These are phyloP conservation scores for Sinapis alba DNA, from an alignment of 441 rosid genomes.

Conservation along the genomic window DNA sequence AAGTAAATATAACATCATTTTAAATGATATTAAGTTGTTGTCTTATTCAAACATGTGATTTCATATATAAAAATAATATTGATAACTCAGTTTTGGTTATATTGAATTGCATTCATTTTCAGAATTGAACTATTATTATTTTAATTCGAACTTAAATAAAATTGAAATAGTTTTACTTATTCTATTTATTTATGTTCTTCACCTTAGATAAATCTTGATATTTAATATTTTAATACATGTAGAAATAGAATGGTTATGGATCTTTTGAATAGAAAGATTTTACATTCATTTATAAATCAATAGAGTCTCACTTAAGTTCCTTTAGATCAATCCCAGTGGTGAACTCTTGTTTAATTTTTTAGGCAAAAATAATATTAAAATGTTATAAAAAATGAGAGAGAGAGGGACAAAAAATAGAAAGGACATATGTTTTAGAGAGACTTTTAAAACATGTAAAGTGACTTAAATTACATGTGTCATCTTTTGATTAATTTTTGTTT, in stretches of 20 bases:
- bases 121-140: not conserved
- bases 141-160: not conserved
- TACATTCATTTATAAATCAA: no score
- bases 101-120: not conserved
- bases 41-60: not conserved
- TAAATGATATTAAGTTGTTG: not conserved
- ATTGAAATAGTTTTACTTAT: not conserved
- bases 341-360: no score
- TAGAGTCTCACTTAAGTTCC: no score
- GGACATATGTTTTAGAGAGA: no score
- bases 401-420: no score
- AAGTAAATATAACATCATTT: not conserved
- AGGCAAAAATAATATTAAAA: no score
- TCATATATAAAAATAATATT: not conserved
- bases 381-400: no score
- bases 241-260: not conserved
- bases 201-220: not conserved
- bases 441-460: no score
- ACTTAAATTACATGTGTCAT: no score
- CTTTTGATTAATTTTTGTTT: no score
- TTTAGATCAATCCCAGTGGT: no score
- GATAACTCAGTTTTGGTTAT: not conserved
- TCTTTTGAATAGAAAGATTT: not conserved
- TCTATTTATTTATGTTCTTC: not conserved
- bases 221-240: not conserved